Evolutionary conservation across 2,329 filamentous ascomycete species (phyloP).

Genomic region (Colletotrichum eleusines): DNA sequence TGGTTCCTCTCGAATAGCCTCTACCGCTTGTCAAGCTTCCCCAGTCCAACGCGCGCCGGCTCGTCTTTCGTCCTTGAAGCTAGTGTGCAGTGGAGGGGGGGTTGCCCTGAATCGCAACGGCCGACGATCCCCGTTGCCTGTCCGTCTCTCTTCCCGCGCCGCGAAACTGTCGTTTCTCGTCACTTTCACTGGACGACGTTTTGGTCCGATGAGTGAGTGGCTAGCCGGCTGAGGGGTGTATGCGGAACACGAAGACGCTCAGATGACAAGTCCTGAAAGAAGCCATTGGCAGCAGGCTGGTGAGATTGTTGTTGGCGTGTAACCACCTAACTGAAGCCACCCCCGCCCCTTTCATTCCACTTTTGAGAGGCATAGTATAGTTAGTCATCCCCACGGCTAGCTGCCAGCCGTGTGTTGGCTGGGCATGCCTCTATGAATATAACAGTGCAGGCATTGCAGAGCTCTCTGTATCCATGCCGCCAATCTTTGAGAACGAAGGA

Average conservation of each 20-base stretch:
- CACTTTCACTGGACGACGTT: slow-evolving; percentile 8
- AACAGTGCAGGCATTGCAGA: neutral
- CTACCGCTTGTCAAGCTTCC: slow-evolving; percentile 26
- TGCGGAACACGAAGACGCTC: slow-evolving; percentile 27
- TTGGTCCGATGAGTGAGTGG: slow-evolving; percentile 13
- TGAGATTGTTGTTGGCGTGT: slow-evolving; percentile 31
- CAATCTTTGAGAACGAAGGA: slow-evolving; percentile 1
- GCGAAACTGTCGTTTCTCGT: neutral
- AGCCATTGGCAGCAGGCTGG: slow-evolving; percentile 11
- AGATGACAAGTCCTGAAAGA: slow-evolving; percentile 29
- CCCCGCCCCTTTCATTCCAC: slow-evolving; percentile 26
- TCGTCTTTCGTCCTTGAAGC: slow-evolving; percentile 31
- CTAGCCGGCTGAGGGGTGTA: neutral
- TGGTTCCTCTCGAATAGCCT: slow-evolving; percentile 18
- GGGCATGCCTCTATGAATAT: slow-evolving; percentile 8
- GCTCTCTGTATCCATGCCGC: slow-evolving; percentile 11
- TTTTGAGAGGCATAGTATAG: neutral
- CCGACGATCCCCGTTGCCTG: slow-evolving; percentile 32
- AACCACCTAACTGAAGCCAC: slow-evolving; percentile 27
- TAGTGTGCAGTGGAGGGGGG: slow-evolving; percentile 7
- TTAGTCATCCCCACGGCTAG: neutral
- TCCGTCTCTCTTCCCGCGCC: slow-evolving; percentile 3
- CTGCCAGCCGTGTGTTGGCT: neutral
- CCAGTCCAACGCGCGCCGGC: slow-evolving; percentile 18
- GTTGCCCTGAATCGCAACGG: slow-evolving; percentile 39